Conservation (phyloP, 2,329 filamentous ascomycete species). For the Arthrobotrys megalospora region DNA sequence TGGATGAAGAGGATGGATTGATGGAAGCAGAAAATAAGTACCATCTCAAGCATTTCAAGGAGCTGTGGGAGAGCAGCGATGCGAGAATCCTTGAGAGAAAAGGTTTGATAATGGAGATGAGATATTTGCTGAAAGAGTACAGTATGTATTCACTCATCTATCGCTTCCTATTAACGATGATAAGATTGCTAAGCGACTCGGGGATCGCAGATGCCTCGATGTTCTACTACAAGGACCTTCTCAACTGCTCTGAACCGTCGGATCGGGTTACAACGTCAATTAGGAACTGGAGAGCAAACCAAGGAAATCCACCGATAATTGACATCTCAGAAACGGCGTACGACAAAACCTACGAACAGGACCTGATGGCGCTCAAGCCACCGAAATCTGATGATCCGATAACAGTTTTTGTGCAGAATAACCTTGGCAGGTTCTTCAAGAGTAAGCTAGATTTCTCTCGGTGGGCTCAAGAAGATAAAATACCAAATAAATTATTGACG, state of each 20-base stretch:
- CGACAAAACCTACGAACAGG: constrained; percentile 41
- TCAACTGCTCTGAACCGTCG: constrained; percentile 48
- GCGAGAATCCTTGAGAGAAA: constrained; percentile 7
- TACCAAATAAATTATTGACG: neutral
- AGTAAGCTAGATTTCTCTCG: constrained; percentile 22
- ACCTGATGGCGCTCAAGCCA: constrained; percentile 52
- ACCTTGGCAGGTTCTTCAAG: constrained; percentile 55
- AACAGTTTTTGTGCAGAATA: constrained; percentile 50
- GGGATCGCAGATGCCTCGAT: constrained; percentile 22
- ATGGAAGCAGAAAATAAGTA: constrained; percentile 18
- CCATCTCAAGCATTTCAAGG: constrained; percentile 48
- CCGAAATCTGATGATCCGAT: constrained; percentile 54
- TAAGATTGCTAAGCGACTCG: neutral
- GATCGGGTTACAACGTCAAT: constrained; percentile 43
- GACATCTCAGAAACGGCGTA: constrained; percentile 57
- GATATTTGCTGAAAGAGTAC: constrained; percentile 36
- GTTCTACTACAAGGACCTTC: constrained; percentile 42
- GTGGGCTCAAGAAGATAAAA: neutral
- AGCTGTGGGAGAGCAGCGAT: constrained; percentile 16
- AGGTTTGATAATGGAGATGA: constrained; percentile 19
- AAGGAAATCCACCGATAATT: constrained; percentile 48
- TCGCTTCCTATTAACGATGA: neutral
- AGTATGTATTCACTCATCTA: constrained; percentile 8
- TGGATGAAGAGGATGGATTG: constrained; percentile 51
- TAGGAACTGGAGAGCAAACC: constrained; percentile 54